Evolutionary conservation across 2,329 filamentous ascomycete species (phyloP), one percentile per base, ranked within the genome.

Genomic region (Trichoderma breve): DNA sequence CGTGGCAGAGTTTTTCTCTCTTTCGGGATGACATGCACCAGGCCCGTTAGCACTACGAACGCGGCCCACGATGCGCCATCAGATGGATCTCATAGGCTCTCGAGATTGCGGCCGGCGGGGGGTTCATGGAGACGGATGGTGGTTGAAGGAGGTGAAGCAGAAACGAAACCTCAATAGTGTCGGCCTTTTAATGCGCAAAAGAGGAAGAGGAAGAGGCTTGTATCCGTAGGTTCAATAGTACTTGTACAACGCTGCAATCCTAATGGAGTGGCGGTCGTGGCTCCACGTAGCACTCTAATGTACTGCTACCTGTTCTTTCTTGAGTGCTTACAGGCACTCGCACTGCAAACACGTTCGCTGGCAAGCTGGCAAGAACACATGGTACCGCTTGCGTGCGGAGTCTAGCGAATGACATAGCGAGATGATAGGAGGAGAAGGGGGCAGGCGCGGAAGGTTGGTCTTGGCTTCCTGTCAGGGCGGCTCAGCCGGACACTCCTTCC

Each of bases 381-480:
- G 57, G 67, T 57, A 51, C 65, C 65, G 65, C 30, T 60, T 60
- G 65, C 65, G 36, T 61, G 67, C 57, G 57, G 57, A 53, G 57
- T 51, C 39, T 15, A 9, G 57, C 67, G 30, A 24, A 36, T 28
- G 36, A 12, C 28, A 62, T 9, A 24, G 67, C 67, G 57, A 53
- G 30, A 30, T 62, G 39, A 62, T 62, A 43, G 57, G 39, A 28
- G 34, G n/a, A 53, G 57, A 51, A 51, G 66, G 57, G 65, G 36
- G 55, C 36, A 62, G 57, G 43, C 28, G 66, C 30, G 36, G 57
- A 57, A 51, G 34, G 60, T 26, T 61, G 28, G 58, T 1, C 60
- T 71, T 71, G 58, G 68, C 68, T 64, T 71, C 58, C 68, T 71
- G 68, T 43, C 68, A 70, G 68, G 68, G 68, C 68, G 68, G 68